A percentile compares a stretch with the other conserved stretches of the same genome.
Evolutionary conservation across 768 basidiomycete species (phyloP).

Genomic region (Leccinum disarticulatum): DNA sequence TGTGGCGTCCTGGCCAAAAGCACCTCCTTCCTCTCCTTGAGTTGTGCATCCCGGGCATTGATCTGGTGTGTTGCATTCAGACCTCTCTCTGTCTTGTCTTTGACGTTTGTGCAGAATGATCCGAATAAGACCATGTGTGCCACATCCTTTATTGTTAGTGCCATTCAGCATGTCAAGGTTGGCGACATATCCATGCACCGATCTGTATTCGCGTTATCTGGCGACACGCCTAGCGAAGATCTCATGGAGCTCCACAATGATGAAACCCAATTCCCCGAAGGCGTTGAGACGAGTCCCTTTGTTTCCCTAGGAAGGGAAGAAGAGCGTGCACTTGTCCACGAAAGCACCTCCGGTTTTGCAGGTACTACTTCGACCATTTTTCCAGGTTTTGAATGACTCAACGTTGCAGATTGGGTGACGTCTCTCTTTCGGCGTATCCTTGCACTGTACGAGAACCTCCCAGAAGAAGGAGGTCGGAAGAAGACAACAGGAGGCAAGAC

Average conservation of each 20-base stretch:
- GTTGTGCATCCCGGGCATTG: constrained; percentile 88
- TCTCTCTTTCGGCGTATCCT: constrained; percentile 77
- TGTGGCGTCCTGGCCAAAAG: constrained; percentile 87
- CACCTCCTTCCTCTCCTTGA: constrained; percentile 87
- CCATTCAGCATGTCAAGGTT: constrained; percentile 73
- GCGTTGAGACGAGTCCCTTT: constrained; percentile 38
- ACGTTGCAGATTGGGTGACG: constrained; percentile 68
- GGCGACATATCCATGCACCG: constrained; percentile 70
- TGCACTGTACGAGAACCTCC: constrained; percentile 86
- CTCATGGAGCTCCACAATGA: constrained; percentile 53
- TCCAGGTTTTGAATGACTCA: constrained; percentile 2
- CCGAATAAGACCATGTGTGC: constrained; percentile 78
- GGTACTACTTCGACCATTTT: constrained; percentile 40
- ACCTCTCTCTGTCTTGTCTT: not conserved
- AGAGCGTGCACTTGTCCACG: constrained; percentile 69
- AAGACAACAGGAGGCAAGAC: constrained; percentile 83
- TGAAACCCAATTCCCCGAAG: constrained; percentile 50
- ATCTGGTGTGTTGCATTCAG: constrained; percentile 53
- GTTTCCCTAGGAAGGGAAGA: constrained; percentile 54
- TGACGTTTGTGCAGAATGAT: constrained; percentile 56
- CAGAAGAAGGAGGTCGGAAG: constrained; percentile 89
- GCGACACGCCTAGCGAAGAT: constrained; percentile 53
- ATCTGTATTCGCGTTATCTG: constrained; percentile 53
- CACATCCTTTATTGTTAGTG: constrained; percentile 73
- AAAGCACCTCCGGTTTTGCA: constrained; percentile 77